phyloP scores from a whole-genome alignment of 192 early-diverging fungal genomes.

The Umbelopsis isabellina region DNA sequence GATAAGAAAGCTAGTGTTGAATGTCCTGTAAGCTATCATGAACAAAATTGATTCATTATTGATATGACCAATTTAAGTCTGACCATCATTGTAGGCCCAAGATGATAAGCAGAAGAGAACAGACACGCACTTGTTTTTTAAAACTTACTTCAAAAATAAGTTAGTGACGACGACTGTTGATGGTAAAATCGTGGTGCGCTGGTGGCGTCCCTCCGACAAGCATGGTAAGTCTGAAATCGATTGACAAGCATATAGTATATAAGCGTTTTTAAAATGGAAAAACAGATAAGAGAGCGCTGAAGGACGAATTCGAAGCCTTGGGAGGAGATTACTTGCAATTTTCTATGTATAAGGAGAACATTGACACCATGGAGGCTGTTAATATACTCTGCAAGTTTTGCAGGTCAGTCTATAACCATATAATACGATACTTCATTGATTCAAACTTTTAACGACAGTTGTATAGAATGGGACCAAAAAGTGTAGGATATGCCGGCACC shows the following conservation, averaged over 20 bases:
- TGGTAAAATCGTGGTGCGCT: constrained; percentile 47
- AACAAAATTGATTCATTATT: background rate
- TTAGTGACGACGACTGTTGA: constrained; percentile 53
- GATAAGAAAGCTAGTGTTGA: constrained; percentile 24
- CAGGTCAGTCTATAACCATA: background rate
- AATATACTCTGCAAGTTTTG: constrained; percentile 58
- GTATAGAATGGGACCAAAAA: constrained; percentile 50
- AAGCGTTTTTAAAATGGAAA: background rate
- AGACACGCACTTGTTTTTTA: constrained; percentile 55
- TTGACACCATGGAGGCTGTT: constrained; percentile 88
- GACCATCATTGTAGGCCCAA: constrained; percentile 35
- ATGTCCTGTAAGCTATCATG: constrained; percentile 24
- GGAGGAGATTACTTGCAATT: constrained; percentile 84
- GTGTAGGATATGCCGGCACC: constrained; percentile 87
- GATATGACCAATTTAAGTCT: background rate
- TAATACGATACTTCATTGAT: background rate
- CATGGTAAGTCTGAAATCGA: background rate
- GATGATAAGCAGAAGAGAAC: constrained; percentile 58
- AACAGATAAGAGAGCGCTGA: constrained; percentile 1
- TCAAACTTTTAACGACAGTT: background rate
- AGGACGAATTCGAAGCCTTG: constrained; percentile 53
- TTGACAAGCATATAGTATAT: no score
- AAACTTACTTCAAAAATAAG: constrained; percentile 49
- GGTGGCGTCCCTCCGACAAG: constrained; percentile 26
- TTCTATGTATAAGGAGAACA: constrained; percentile 90